phyloP scores from a whole-genome alignment of 2,329 filamentous ascomycete species.

The Purpureocillium takamizusanense region DNA sequence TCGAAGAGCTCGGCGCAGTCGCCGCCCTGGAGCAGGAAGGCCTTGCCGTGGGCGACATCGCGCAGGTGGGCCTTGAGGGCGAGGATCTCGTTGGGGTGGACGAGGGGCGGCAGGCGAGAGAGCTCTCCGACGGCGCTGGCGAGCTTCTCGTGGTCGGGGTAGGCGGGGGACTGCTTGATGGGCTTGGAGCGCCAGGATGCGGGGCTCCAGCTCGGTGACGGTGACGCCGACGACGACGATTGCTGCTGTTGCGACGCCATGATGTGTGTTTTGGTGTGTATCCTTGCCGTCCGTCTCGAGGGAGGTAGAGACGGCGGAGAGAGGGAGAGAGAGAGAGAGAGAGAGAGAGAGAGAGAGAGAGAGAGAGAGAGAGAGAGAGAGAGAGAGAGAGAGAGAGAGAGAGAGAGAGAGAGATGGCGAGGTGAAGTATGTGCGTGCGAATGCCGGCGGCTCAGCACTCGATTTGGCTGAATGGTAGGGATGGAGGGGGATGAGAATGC shows the following conservation, averaged over 20 bases:
- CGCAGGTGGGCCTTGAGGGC: constrained; percentile 69
- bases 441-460: too few relatives aligned
- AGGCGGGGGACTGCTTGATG: constrained; percentile 67
- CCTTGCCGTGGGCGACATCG: constrained; percentile 82
- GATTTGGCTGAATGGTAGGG: too few relatives aligned
- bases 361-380: too few relatives aligned
- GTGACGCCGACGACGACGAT: background rate
- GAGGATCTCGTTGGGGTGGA: constrained; percentile 72
- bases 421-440: too few relatives aligned
- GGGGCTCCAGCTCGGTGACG: constrained; percentile 40
- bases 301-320: too few relatives aligned
- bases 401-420: too few relatives aligned
- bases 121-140: constrained; percentile 55
- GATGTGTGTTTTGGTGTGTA: too few relatives aligned
- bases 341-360: too few relatives aligned
- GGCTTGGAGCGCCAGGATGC: constrained; percentile 69
- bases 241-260: background rate
- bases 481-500: too few relatives aligned
- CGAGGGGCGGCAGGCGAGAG: constrained; percentile 62
- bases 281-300: too few relatives aligned
- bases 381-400: too few relatives aligned
- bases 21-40: constrained; percentile 90
- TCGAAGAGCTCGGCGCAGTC: constrained; percentile 97
- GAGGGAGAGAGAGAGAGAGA: too few relatives aligned
- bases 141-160: constrained; percentile 53